Evolutionary conservation across 129 eudicot genomes (phyloP), one percentile per base, ranked within the genome.

Genomic region (Flaveria ramosissima): DNA sequence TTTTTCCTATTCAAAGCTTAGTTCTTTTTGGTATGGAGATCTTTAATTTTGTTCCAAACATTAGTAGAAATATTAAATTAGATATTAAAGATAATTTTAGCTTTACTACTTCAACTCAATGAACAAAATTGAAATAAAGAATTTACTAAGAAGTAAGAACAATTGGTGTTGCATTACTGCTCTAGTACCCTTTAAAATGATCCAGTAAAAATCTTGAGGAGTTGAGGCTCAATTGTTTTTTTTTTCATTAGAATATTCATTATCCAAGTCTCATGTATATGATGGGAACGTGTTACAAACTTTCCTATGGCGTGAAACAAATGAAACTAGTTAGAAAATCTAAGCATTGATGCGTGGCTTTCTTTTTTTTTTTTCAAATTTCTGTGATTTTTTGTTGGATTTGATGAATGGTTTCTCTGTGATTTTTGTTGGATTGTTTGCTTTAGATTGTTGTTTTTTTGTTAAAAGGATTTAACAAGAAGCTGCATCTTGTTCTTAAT

Each of bases 21-120:
- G 36, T 12, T 17, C 23, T 47, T 64, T 75, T 63, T 50, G 51
- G 59, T 63, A 30, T 63, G n/a, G 9, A 53, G 21, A 32, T 55
- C 41, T 42, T 73, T 57, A 20, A 43, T 20, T 20, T 73, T 73
- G 19, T 42, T 73, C 10, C 12, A 77, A 76, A 77, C 42, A 16
- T 39, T 20, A 36, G 23, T 77, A 66, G 3, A 26, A 20, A 62
- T 63, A 21, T 30, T 9, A 45, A 75, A 0, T 61, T 8, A 26
- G 78, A 45, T 75, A 10, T n/a, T 2, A 16, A 74, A 59, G 24
- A 4, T 9, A 2, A 2, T 41, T 62, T 63, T 75, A 19, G 14
- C 26, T 75, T 27, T 45, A 72, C 8, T 7, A 72, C 30, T 55
- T 56, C 32, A 53, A 51, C 24, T 60, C 24, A 17, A 26, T 9